These are phyloP conservation scores for Cinchona pubescens DNA, from an alignment of 257 asterid genomes.

Conservation along the genomic window DNA sequence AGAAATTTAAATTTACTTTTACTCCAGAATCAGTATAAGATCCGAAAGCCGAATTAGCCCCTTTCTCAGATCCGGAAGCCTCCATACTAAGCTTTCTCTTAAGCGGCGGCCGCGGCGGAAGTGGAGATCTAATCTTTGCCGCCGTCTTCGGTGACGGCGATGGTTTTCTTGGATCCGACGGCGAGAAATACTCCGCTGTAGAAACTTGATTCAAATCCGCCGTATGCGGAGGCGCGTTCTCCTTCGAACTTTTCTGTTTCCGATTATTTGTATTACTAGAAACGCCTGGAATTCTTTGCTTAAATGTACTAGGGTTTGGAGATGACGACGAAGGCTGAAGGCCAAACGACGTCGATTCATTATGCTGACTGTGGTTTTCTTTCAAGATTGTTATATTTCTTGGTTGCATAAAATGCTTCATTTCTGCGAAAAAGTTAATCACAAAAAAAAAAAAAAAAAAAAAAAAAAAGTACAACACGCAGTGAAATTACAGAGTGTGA, in stretches of 20 bases:
- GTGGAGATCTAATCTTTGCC: conserved; percentile 63
- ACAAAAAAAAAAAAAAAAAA: background rate
- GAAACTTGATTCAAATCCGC: conserved; percentile 16
- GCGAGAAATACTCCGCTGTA: conserved; percentile 17
- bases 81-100: conserved; percentile 81
- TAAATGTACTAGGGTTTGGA: conserved; percentile 51
- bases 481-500: background rate
- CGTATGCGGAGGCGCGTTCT: conserved; percentile 66
- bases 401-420: conserved; percentile 60
- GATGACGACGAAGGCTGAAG: conserved; percentile 21
- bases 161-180: conserved; percentile 25
- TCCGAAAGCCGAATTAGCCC: conserved; percentile 23
- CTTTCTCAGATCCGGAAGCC: conserved; percentile 42
- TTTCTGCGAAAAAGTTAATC: conserved; percentile 5
- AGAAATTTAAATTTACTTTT: conserved; percentile 32
- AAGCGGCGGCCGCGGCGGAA: conserved; percentile 89
- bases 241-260: conserved; percentile 60
- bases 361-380: conserved; percentile 41
- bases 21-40: conserved; percentile 73
- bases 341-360: conserved; percentile 1
- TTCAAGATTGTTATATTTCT: conserved; percentile 50
- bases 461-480: conserved; percentile 7
- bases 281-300: conserved; percentile 24
- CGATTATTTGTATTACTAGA: conserved; percentile 20
- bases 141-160: conserved; percentile 7